Conservation (phyloP, 305 asterid genomes). For the Galium porrigens region DNA sequence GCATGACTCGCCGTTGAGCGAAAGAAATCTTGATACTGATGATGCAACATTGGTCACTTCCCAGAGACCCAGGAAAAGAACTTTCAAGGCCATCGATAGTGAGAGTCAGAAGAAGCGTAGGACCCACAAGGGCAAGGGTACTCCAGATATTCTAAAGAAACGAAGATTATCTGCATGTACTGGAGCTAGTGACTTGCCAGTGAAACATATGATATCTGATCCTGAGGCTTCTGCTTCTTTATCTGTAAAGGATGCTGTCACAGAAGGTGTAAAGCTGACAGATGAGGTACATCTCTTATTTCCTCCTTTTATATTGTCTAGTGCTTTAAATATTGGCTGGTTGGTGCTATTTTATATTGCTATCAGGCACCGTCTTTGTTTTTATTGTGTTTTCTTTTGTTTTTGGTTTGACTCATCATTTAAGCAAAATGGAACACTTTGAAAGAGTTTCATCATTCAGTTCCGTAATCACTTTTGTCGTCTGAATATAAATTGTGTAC, state of each 20-base stretch:
- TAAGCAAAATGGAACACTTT: neutral
- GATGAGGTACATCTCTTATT: constrained; percentile 40
- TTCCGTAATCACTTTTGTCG: neutral
- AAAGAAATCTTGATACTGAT: constrained; percentile 32
- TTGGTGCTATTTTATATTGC: constrained; percentile 3
- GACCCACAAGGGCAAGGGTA: constrained; percentile 35
- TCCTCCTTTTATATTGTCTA: constrained; percentile 6
- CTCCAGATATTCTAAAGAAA: constrained; percentile 28
- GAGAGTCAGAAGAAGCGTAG: constrained; percentile 33
- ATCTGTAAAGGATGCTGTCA: constrained; percentile 20
- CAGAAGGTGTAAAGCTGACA: constrained; percentile 32
- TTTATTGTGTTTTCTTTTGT: neutral
- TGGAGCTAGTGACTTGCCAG: constrained; percentile 35
- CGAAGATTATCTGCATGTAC: constrained; percentile 27
- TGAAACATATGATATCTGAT: constrained; percentile 29
- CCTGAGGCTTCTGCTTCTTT: constrained; percentile 25
- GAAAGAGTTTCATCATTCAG: neutral
- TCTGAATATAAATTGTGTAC: neutral
- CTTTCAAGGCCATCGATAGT: constrained; percentile 21
- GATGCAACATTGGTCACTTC: constrained; percentile 24
- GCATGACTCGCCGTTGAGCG: constrained; percentile 24
- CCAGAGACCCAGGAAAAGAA: constrained; percentile 40
- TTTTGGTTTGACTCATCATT: constrained; percentile 1
- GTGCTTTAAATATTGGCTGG: constrained; percentile 6
- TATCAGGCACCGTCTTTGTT: neutral